Evolutionary conservation across 2,329 filamentous ascomycete genomes (phyloP).

Genomic region (Clonostachys rhizophaga): DNA sequence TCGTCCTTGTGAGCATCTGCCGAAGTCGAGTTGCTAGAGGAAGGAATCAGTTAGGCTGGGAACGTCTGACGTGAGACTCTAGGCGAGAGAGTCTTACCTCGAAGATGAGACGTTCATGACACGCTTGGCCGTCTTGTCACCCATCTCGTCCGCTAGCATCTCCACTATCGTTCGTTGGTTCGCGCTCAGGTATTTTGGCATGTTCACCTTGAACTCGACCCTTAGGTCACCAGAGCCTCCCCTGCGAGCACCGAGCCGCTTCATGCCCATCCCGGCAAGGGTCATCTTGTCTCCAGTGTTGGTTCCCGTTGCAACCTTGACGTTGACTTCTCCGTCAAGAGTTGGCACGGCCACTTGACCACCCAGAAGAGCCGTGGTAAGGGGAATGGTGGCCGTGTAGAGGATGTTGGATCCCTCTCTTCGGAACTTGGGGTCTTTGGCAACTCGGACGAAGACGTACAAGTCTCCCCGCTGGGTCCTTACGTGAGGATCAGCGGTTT

Average conservation of each 20-base stretch:
- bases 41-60: background rate
- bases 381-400: constrained; percentile 84
- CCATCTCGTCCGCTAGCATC: constrained; percentile 95
- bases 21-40: constrained; percentile 12
- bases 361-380: constrained; percentile 89
- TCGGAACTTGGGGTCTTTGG: constrained; percentile 85
- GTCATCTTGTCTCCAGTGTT: constrained; percentile 90
- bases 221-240: constrained; percentile 74
- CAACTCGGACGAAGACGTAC: constrained; percentile 85
- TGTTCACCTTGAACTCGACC: constrained; percentile 90
- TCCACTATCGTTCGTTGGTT: constrained; percentile 93
- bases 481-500: constrained; percentile 55
- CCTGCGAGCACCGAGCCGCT: constrained; percentile 66
- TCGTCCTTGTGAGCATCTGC: constrained; percentile 67
- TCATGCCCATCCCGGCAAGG: constrained; percentile 89
- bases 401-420: constrained; percentile 85
- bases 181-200: constrained; percentile 89
- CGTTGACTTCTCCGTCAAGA: constrained; percentile 82
- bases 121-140: constrained; percentile 84
- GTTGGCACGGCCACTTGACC: constrained; percentile 89
- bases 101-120: constrained; percentile 71
- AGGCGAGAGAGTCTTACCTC: constrained; percentile 17
- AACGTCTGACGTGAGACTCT: background rate
- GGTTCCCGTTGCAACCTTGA: constrained; percentile 88
- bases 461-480: constrained; percentile 78